Conservation (phyloP, 2,329 filamentous ascomycete species). For the Xylaria multiplex region DNA sequence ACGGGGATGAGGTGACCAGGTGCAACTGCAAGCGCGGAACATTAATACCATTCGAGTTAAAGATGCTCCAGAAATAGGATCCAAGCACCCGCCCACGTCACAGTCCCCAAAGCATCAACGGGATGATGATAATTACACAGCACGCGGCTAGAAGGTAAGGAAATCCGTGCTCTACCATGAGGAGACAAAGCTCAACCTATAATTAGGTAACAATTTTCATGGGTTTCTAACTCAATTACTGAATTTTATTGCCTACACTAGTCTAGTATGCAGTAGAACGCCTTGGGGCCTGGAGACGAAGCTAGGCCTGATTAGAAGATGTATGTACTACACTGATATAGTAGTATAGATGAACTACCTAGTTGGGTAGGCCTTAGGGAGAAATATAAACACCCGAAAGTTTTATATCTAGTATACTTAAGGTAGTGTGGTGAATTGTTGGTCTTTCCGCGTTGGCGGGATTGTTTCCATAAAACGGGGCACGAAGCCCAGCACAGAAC, state of each 20-base stretch:
- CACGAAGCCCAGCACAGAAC: not conserved
- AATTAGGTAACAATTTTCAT: not conserved
- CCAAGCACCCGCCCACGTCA: not conserved
- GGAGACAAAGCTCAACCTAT: not conserved
- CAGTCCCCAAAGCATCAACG: constrained; percentile 6
- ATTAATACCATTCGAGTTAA: constrained; percentile 11
- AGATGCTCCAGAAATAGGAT: constrained; percentile 18
- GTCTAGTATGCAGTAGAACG: no score
- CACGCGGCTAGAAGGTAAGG: constrained; percentile 20
- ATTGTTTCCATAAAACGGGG: not conserved
- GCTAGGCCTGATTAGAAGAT: no score
- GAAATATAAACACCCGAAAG: no score
- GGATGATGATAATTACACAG: not conserved
- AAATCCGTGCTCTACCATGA: not conserved
- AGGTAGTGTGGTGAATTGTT: no score
- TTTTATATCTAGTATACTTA: no score
- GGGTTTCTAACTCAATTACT: no score
- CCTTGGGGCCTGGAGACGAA: no score
- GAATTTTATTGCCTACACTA: no score
- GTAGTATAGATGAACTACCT: no score
- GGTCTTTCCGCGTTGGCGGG: no score
- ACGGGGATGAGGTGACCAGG: not conserved
- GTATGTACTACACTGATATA: no score
- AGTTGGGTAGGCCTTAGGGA: no score
- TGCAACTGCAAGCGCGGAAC: constrained; percentile 3